Base-by-base conservation (phyloP, 2,329 filamentous ascomycete genomes). In the Xylaria sp. region DNA sequence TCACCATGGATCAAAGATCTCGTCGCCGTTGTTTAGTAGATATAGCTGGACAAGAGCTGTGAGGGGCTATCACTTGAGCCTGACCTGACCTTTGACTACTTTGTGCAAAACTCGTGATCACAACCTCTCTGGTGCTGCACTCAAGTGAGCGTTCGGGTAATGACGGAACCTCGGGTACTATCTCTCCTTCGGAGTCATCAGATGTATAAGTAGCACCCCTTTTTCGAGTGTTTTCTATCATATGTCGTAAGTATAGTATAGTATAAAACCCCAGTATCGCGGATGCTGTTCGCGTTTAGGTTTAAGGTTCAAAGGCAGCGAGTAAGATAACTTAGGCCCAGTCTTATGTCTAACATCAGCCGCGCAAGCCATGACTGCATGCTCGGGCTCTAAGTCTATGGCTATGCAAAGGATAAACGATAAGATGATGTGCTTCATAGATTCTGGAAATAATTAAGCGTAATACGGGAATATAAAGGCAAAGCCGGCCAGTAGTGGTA, bases 101-200 rank as follows among this genome's bases (percentile, higher is more conserved):
- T 34, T 65, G 62, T 50, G 61, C 64, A 65, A 73, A 60, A 73
- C 70, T 69, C 66, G 65, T 64, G 69, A 73, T 68, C 69, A 67
- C 41, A 44, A 3, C 4, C 28, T 28, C 48, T 28, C 48, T 18
- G 41, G 52, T 41, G 57, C 25, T 44, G 37, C 55, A 52, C n/a
- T 62, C 18, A 31, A 41, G 44, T 63, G 23, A 44, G 23, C 23
- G 25, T 50, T n/a, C n/a, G 41, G 23, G 28, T 15, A 44, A 48
- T 37, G 9, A 8, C 3, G 34, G 23, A 23, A 55, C 28, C 48
- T 54, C 55, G 51, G 25, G 23, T 48, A 10, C 25, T 46, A n/a
- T n/a, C 4, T 18, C 54, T 31, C 18, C 20, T 54, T 10, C 5
- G 10, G 34, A 10, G 7, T 18, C 37, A 10, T 20, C 20, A 54